A percentile compares a stretch with the other conserved stretches of the same genome.
Conservation (phyloP, 192 early-diverging fungal genomes). For the Coemansia sp. region DNA sequence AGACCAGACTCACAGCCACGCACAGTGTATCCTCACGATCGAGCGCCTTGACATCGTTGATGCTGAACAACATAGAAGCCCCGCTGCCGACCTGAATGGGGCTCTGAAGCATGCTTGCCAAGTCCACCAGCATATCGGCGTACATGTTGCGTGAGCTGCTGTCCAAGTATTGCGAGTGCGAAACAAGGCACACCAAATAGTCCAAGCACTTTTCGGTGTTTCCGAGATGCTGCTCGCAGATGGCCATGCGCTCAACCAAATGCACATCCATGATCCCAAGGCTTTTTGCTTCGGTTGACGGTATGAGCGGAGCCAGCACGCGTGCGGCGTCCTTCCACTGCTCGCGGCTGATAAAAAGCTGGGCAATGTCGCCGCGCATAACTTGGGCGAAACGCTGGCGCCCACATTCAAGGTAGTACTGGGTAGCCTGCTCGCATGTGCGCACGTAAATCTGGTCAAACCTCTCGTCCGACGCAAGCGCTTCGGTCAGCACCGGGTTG, state of each 20-base stretch:
- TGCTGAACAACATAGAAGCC: constrained; percentile 14
- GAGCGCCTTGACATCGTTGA: constrained; percentile 2
- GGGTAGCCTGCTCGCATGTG: constrained; percentile 53
- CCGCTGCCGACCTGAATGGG: neutral
- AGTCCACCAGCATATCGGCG: constrained; percentile 22
- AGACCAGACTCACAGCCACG: constrained; percentile 8
- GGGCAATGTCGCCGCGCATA: constrained; percentile 50
- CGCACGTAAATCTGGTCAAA: constrained; percentile 56
- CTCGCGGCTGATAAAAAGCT: constrained; percentile 31
- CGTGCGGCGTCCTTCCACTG: constrained; percentile 37
- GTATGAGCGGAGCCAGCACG: constrained; percentile 31
- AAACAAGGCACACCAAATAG: constrained; percentile 26
- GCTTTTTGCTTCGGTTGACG: neutral
- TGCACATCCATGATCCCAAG: constrained; percentile 23
- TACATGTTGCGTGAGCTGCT: constrained; percentile 2
- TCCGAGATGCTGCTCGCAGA: constrained; percentile 39
- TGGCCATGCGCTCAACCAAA: constrained; percentile 31
- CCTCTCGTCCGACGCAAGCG: constrained; percentile 34
- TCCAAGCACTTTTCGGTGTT: constrained; percentile 16
- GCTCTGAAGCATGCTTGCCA: constrained; percentile 9
- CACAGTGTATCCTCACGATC: constrained; percentile 10
- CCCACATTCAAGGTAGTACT: constrained; percentile 52
- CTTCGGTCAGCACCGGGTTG: constrained; percentile 52
- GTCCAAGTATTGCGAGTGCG: constrained; percentile 14
- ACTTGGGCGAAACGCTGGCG: constrained; percentile 45